phyloP scores from a whole-genome alignment of 495 filamentous ascomycete species.

The Hypoxylon intermedium region DNA sequence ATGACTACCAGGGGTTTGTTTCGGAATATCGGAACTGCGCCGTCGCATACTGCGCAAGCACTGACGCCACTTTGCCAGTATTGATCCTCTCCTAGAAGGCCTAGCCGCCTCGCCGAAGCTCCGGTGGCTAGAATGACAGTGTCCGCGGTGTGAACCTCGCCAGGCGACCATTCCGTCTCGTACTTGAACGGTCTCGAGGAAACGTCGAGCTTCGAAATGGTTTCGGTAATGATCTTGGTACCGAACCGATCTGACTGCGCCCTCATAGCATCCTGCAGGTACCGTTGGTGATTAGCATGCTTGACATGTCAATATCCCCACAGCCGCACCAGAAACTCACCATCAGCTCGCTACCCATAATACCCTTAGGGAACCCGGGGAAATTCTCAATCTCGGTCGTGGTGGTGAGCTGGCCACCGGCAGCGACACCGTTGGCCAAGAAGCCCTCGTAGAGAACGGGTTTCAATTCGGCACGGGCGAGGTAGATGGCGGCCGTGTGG shows the following conservation, averaged over 20 bases:
- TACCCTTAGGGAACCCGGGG: constrained; percentile 88
- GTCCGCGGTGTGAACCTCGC: constrained; percentile 82
- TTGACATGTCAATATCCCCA: background rate
- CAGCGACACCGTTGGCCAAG: constrained; percentile 94
- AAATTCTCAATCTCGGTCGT: constrained; percentile 99
- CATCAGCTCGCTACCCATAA: constrained; percentile 88
- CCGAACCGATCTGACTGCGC: constrained; percentile 89
- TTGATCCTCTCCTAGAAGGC: constrained; percentile 86
- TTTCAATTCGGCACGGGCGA: constrained; percentile 89
- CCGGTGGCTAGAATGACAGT: constrained; percentile 94
- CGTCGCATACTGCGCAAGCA: constrained; percentile 97
- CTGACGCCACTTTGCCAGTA: constrained; percentile 98
- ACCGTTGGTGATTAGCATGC: constrained; percentile 12
- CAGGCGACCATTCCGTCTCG: constrained; percentile 82
- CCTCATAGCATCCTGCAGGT: constrained; percentile 80
- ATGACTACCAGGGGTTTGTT: constrained; percentile 96
- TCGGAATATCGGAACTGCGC: constrained; percentile 95
- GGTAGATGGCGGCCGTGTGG: constrained; percentile 96
- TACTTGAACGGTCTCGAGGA: constrained; percentile 87
- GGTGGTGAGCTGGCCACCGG: constrained; percentile 95
- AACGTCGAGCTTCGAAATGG: constrained; percentile 86
- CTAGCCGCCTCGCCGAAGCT: constrained; percentile 82
- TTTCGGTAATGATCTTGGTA: constrained; percentile 90
- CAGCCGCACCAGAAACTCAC: constrained; percentile 42
- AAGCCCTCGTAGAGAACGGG: constrained; percentile 97